Evolutionary conservation across 352 stramenopile genomes (phyloP).

Genomic region (Plasmopara halstedii): DNA sequence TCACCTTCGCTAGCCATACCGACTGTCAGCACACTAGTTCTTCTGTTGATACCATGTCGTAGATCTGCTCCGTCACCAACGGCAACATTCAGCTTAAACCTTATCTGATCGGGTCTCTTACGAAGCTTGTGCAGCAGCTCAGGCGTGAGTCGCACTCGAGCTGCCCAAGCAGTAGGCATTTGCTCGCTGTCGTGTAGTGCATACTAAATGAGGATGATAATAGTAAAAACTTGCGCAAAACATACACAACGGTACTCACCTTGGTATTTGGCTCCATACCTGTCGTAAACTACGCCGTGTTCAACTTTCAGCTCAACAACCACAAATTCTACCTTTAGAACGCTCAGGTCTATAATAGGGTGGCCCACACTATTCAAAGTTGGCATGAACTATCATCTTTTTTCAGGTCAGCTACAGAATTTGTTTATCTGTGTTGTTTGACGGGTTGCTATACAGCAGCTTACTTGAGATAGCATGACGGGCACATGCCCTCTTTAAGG

Average conservation of each 20-base stretch:
- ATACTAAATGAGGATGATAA: slow-evolving; percentile 34
- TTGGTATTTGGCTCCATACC: neutral
- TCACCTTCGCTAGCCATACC: slow-evolving; percentile 9
- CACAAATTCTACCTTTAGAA: no score
- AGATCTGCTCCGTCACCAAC: slow-evolving; percentile 5
- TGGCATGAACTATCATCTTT: no score
- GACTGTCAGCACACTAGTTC: slow-evolving; percentile 46
- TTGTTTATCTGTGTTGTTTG: no score
- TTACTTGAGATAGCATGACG: no score
- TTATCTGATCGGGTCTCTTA: slow-evolving; percentile 19
- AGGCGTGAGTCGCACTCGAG: slow-evolving; percentile 64
- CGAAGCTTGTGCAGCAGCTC: slow-evolving; percentile 62
- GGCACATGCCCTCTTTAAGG: no score
- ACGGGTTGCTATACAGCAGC: no score
- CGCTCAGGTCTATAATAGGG: no score
- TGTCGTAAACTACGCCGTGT: no score
- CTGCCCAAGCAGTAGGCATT: slow-evolving; percentile 39
- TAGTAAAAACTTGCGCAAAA: neutral
- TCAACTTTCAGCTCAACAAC: no score
- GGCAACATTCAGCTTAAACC: slow-evolving; percentile 17
- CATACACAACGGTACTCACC: neutral
- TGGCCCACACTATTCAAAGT: no score
- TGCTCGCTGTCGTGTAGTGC: slow-evolving; percentile 51
- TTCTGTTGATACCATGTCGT: slow-evolving; percentile 21
- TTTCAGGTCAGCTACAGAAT: no score